Conservation (phyloP, 257 asterid genomes). For the Jacaranda copaia region DNA sequence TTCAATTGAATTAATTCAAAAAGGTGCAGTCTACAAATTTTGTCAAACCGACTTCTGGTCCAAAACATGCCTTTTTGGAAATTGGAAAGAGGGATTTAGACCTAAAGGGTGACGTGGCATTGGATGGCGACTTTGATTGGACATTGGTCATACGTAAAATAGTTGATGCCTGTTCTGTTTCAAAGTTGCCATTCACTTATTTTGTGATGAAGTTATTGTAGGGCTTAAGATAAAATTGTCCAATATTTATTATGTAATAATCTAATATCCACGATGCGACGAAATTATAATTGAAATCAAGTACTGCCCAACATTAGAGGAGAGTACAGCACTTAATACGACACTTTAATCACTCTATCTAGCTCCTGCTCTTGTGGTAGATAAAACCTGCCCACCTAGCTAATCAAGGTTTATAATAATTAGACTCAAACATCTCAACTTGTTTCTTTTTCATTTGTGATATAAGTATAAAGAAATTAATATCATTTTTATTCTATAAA, state of each 20-base stretch:
- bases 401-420: no score
- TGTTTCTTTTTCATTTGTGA: no score
- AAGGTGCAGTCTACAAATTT: constrained; percentile 16
- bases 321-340: no score
- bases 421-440: no score
- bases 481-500: no score
- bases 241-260: neutral
- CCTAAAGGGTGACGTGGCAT: constrained; percentile 30
- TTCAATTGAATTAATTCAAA: constrained; percentile 36
- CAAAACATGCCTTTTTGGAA: constrained; percentile 32
- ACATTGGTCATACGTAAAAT: neutral
- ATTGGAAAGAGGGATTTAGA: constrained; percentile 35
- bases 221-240: neutral
- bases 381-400: no score
- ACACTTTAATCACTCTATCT: no score
- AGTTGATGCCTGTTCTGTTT: constrained; percentile 1
- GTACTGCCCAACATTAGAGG: no score
- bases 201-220: neutral
- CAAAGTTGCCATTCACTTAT: neutral
- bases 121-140: neutral
- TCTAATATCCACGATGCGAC: neutral
- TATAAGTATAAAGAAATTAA: no score
- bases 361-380: no score
- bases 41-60: constrained; percentile 72
- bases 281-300: neutral